A percentile compares a stretch with the other conserved stretches of the same genome.
Conservation (phyloP, 176 grass and related monocot genomes). For the Musa beccarii region DNA sequence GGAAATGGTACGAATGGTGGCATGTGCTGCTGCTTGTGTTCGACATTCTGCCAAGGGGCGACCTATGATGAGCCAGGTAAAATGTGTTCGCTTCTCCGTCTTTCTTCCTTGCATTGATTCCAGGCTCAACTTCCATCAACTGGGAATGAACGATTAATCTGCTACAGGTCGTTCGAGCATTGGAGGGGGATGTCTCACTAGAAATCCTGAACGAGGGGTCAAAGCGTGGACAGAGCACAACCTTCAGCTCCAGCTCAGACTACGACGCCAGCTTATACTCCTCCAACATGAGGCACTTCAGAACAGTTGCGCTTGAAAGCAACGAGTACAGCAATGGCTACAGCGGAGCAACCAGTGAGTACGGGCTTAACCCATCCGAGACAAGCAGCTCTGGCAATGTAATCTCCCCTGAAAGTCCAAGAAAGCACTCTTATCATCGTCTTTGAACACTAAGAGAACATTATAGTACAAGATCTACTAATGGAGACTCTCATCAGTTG, state of each 20-base stretch:
- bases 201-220: slow-evolving; percentile 80
- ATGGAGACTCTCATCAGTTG: neutral
- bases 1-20: slow-evolving; percentile 67
- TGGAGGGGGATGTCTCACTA: slow-evolving; percentile 79
- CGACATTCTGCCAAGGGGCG: slow-evolving; percentile 81
- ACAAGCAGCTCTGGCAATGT: neutral
- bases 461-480: neutral
- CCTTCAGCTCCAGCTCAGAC: slow-evolving; percentile 54
- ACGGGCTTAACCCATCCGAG: slow-evolving; percentile 3
- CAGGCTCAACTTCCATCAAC: neutral
- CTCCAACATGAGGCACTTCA: slow-evolving; percentile 30
- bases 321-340: neutral
- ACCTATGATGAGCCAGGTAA: slow-evolving; percentile 89
- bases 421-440: neutral
- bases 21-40: slow-evolving; percentile 70
- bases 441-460: neutral
- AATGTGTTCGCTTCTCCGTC: neutral
- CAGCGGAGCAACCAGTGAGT: slow-evolving; percentile 5
- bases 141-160: neutral
- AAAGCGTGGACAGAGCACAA: slow-evolving; percentile 59
- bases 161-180: slow-evolving; percentile 59
- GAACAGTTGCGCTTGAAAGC: neutral
- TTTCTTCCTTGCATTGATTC: neutral
- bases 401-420: neutral
- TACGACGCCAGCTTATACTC: slow-evolving; percentile 56